Base-by-base conservation (phyloP, 2,329 filamentous ascomycete genomes). In the Hypoxylon sp. region DNA sequence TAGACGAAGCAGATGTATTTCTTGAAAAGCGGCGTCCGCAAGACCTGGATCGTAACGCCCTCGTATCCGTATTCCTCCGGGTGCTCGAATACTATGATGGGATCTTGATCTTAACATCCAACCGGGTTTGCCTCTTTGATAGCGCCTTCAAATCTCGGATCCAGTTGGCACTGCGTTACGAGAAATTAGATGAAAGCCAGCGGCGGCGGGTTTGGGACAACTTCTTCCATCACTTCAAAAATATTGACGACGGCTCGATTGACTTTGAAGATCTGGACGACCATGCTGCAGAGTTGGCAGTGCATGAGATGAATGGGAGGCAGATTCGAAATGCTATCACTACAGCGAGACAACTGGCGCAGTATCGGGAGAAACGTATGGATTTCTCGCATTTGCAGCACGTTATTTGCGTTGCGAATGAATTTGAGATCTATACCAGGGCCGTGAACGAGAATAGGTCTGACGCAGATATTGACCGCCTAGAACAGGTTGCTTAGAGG, bases 81-180 rank as follows among this genome's bases (percentile, higher is more conserved):
- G 75, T 76, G 5, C 72, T 84, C 3, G 79, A 82, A 29, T 83
- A 83, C 65, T 83, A 82, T 56, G 73, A 78, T 13, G 82, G 82
- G 33, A 80, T 83, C 61, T 72, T 81, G 5, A 79, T 83, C 62
- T 76, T 83, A 0, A 83, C 83, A 1, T 77, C 78, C 13, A 81
- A 82, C 29, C 78, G 82, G 0, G 72, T 75, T 14, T 67, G 66
- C 1, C 74, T 68, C 0, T 74, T 76, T 29, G 72, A 73, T 26
- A 70, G 75, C 31, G 74, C 67, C 0, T 74, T 76, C 56, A 70
- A 75, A 22, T 72, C 68, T 1, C 65, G 70, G 0, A 73, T 73
- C 1, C 72, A 71, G 5, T 35, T 76, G 2, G 55, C 71, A 8
- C 35, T 76, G 0, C 70, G 65, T n/a, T 76, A 76, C 31, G 51